A percentile compares a stretch with the other conserved stretches of the same genome.
Evolutionary conservation across 2,329 filamentous ascomycete species (phyloP).

Genomic region (Pseudogymnoascus sp.): DNA sequence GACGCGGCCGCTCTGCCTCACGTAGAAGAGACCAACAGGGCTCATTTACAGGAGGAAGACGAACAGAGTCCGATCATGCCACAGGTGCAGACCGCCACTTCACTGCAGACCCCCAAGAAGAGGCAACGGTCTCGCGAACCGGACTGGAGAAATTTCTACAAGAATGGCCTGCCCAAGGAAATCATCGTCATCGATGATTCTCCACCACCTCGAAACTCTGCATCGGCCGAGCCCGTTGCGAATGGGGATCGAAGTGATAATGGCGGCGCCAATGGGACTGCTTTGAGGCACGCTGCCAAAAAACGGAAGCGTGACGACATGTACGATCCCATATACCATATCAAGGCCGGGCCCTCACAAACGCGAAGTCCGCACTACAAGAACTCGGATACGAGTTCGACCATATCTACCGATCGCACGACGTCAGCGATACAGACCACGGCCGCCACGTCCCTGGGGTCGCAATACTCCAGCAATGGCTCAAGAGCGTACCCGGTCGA

Average conservation of each 20-base stretch:
- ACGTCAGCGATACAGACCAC: constrained; percentile 76
- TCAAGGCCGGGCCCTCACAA: constrained; percentile 57
- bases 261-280: constrained; percentile 8
- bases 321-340: constrained; percentile 67
- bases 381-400: constrained; percentile 58
- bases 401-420: constrained; percentile 74
- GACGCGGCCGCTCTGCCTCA: constrained; percentile 21
- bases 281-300: constrained; percentile 61
- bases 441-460: constrained; percentile 77
- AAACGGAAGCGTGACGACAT: constrained; percentile 50
- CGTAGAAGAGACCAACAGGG: constrained; percentile 15
- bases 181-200: constrained; percentile 75
- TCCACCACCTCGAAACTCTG: constrained; percentile 39
- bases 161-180: constrained; percentile 74
- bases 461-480: constrained; percentile 49
- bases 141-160: constrained; percentile 75
- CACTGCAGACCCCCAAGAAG: constrained; percentile 30
- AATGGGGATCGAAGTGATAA: constrained; percentile 28
- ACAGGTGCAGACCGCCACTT: constrained; percentile 1
- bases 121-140: constrained; percentile 44
- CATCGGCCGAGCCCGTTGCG: constrained; percentile 34
- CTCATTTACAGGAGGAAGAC: neutral
- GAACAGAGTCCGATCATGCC: neutral
- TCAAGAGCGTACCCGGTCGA: constrained; percentile 58
- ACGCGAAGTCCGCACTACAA: constrained; percentile 64